Conservation (phyloP, 2,329 filamentous ascomycete genomes). For the Claviceps cyperi region DNA sequence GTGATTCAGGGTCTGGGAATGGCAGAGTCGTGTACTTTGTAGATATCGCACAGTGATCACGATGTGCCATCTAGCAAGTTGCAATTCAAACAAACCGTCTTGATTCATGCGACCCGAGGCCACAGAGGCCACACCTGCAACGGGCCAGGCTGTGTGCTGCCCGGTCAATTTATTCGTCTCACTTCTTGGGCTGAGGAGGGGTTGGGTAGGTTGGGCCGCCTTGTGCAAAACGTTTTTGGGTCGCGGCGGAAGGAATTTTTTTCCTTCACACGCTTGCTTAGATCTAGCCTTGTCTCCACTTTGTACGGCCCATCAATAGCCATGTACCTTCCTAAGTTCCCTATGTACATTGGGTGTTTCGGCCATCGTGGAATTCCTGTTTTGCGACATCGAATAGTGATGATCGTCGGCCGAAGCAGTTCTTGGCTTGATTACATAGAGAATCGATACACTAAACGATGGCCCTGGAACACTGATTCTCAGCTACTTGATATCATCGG, state of each 20-base stretch:
- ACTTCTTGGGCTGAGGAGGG: conserved; percentile 12
- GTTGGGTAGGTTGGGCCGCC: conserved; percentile 13
- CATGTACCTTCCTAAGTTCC: conserved; percentile 11
- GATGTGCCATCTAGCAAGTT: no score
- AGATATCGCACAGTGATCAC: no score
- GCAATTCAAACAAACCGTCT: no score
- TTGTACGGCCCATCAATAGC: conserved; percentile 15
- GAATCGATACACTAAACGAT: no score
- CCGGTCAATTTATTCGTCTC: background rate
- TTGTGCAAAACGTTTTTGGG: conserved; percentile 6
- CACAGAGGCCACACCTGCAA: no score
- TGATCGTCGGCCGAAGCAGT: background rate
- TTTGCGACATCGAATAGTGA: background rate
- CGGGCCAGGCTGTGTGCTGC: background rate
- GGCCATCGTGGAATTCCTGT: background rate
- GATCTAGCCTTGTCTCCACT: conserved; percentile 4
- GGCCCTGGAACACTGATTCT: no score
- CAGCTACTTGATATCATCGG: no score
- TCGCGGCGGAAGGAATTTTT: conserved; percentile 12
- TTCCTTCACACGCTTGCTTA: conserved; percentile 2
- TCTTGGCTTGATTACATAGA: background rate
- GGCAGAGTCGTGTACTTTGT: no score
- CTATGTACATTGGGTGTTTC: no score
- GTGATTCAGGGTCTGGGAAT: no score
- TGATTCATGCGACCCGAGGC: no score